Percentiles rank a stretch among this genome's conserved stretches.
Evolutionary conservation across 768 basidiomycete genomes (phyloP).

Genomic region (Trametes punicea): DNA sequence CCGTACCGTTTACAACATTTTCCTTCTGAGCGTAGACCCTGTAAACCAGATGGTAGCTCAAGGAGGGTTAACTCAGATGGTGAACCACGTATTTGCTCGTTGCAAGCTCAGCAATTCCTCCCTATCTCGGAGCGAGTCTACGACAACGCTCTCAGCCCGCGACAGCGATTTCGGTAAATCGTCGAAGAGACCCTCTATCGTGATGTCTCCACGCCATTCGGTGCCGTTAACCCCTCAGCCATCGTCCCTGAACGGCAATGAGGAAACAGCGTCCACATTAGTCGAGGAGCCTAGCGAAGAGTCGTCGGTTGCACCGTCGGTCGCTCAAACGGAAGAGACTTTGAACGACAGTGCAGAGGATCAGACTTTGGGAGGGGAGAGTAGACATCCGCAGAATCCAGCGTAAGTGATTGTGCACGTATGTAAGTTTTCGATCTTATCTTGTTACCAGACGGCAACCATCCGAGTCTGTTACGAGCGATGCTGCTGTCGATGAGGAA

Average conservation of each 20-base stretch:
- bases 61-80: constrained; percentile 97
- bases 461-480: constrained; percentile 21
- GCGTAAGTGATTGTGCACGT: constrained; percentile 10
- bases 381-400: constrained; percentile 4
- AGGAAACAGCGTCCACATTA: constrained; percentile 14
- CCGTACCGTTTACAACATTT: constrained; percentile 97
- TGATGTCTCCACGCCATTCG: constrained; percentile 18
- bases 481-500: constrained; percentile 18
- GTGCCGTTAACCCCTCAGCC: constrained; percentile 11
- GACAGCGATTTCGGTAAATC: constrained; percentile 8
- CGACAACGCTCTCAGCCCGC: constrained; percentile 15
- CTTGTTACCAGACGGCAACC: not conserved
- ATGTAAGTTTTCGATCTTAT: not conserved
- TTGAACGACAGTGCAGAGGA: constrained; percentile 3
- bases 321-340: not conserved
- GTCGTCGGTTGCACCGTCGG: not conserved
- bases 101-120: constrained; percentile 42
- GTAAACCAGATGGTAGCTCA: constrained; percentile 98
- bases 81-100: constrained; percentile 91
- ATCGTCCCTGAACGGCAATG: constrained; percentile 13
- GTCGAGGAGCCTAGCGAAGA: constrained; percentile 7
- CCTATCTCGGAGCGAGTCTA: constrained; percentile 22
- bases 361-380: not conserved
- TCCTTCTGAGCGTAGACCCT: constrained; percentile 82
- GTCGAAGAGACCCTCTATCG: constrained; percentile 16